These are phyloP conservation scores for Ceratobasidium papillatum DNA, from an alignment of 1,284 basidiomycete species.

Conservation along the genomic window DNA sequence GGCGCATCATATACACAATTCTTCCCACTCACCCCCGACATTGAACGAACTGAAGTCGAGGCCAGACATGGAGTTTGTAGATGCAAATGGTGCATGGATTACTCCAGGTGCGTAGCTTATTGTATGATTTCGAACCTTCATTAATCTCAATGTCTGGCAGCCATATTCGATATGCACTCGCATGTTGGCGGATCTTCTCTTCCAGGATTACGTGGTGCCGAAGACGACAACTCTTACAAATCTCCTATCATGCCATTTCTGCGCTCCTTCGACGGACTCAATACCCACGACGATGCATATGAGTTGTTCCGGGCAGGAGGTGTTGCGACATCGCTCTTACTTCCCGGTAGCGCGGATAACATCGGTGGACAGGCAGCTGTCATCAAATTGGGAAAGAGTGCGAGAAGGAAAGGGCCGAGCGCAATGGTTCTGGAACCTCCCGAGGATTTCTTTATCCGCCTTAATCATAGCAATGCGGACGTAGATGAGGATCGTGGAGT, in stretches of 20 bases:
- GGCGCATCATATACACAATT: too few species aligned
- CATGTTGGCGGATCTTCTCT: conserved; percentile 48
- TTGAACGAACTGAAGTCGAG: background rate
- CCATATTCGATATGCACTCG: conserved; percentile 50
- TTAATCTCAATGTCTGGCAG: background rate
- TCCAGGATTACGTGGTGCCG: conserved; percentile 39
- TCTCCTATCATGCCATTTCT: conserved; percentile 56
- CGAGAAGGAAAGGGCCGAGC: conserved; percentile 53
- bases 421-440: conserved; percentile 55
- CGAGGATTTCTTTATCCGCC: conserved; percentile 38
- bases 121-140: background rate
- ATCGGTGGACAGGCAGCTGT: conserved; percentile 55
- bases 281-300: conserved; percentile 59
- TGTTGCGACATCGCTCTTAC: conserved; percentile 58
- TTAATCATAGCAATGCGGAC: background rate
- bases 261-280: conserved; percentile 59
- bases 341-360: conserved; percentile 53
- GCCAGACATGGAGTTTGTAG: conserved; percentile 45
- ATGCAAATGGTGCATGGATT: conserved; percentile 56
- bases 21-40: too few species aligned
- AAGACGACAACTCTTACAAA: conserved; percentile 54
- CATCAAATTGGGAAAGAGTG: conserved; percentile 58
- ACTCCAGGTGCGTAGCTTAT: conserved; percentile 52
- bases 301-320: conserved; percentile 58
- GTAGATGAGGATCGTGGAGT: background rate